A percentile compares a stretch with the other conserved stretches of the same genome.
These are phyloP conservation scores for Daldinia vernicosa DNA, from an alignment of 495 filamentous ascomycete genomes.

Conservation along the genomic window DNA sequence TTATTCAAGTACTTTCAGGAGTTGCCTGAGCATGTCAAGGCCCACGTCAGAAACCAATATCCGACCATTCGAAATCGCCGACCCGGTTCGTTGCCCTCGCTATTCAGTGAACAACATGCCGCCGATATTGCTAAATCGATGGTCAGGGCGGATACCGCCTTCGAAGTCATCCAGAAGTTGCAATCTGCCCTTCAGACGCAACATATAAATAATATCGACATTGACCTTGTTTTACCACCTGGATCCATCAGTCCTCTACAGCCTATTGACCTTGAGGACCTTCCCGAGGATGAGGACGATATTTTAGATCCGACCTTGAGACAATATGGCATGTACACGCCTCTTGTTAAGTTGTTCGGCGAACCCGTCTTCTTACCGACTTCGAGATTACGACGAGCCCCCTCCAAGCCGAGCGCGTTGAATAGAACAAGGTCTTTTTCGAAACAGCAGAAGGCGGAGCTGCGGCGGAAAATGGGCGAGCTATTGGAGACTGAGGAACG, in stretches of 20 bases:
- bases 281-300: constrained; percentile 66
- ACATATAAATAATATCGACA: constrained; percentile 80
- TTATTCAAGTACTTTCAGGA: constrained; percentile 93
- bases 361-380: constrained; percentile 87
- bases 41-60: constrained; percentile 60
- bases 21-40: constrained; percentile 78
- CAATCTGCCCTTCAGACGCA: constrained; percentile 77
- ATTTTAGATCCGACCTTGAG: constrained; percentile 66
- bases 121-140: constrained; percentile 87
- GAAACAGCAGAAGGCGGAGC: constrained; percentile 79
- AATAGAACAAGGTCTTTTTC: constrained; percentile 77
- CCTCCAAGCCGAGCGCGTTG: constrained; percentile 82
- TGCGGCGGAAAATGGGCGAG: constrained; percentile 91
- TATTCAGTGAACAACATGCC: constrained; percentile 93
- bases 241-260: constrained; percentile 72
- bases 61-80: constrained; percentile 58
- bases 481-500: constrained; percentile 92
- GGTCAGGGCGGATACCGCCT: constrained; percentile 76
- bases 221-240: constrained; percentile 85
- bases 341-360: constrained; percentile 79
- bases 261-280: constrained; percentile 59
- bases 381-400: constrained; percentile 82
- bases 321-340: constrained; percentile 77
- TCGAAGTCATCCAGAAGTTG: constrained; percentile 75
- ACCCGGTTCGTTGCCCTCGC: constrained; percentile 66